Base-by-base conservation (phyloP, 2,329 filamentous ascomycete genomes). In the Exophiala bonariae region DNA sequence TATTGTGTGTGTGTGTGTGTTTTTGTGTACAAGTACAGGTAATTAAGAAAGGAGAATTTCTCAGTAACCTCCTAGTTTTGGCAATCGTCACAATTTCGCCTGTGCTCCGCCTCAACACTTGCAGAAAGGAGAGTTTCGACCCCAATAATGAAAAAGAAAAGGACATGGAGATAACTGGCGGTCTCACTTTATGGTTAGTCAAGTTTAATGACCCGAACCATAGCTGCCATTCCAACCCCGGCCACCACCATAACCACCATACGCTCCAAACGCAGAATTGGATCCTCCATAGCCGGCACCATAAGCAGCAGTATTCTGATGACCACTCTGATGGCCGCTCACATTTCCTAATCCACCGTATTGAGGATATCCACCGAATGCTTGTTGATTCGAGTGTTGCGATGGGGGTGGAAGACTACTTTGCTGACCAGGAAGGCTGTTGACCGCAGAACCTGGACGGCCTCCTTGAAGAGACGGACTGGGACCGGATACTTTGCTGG, bases 391-490 rank as follows among this genome's bases (percentile, higher is more conserved):
- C 38, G 68, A 59, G 32, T 72, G 66, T 43, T 60, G 41, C 30
- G 52, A 52, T 35, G 55, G 50, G 19, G 52, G 55, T 37, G 54
- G 52, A 44, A 59, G 47, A n/a, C 50, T 49, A 39, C 45, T 44
- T 47, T 57, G 56, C 28, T 80, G 78, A 44, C 64, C 65, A 31
- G 72, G 75, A 18, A 71, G 73, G 59, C 72, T 82, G 66, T 82
- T 83, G 22, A 79, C 77, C 6, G 81, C 80, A 30, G 81, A 84
- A 33, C 79, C 80, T 31, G 82, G 81, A 52, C 82, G 79, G 35
- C 78, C 79, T 61, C 83, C 81, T 37, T 79, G 78, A 31, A 84
- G 71, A 9, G 78, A 79, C 19, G 81, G 81, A 55, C 80, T 83
- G 20, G 82, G 80, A 9, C 80, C 78, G 34, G 73, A 74, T 38